Evolutionary conservation across 2,329 filamentous ascomycete genomes (phyloP).

Genomic region (Meredithiella fracta): DNA sequence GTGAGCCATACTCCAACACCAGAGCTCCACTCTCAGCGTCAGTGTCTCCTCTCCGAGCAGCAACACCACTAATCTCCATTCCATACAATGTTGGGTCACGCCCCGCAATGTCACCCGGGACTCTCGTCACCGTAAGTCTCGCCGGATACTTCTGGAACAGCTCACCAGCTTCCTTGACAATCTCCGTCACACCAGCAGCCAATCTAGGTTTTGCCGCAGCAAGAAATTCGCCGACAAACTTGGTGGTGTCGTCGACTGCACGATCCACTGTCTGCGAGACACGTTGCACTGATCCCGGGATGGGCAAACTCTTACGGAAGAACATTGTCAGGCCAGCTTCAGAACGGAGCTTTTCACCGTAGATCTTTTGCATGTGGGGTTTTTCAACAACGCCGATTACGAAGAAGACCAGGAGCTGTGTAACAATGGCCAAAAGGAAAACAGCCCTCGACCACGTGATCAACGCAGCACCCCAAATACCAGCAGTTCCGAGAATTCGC

Average conservation of each 20-base stretch:
- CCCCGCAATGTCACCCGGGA: conserved; percentile 65
- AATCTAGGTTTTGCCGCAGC: conserved; percentile 75
- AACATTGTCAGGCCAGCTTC: conserved; percentile 89
- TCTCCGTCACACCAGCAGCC: conserved; percentile 67
- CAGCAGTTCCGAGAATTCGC: conserved; percentile 78
- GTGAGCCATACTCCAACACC: conserved; percentile 74
- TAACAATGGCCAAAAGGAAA: conserved; percentile 70
- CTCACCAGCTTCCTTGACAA: conserved; percentile 74
- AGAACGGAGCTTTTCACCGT: conserved; percentile 64
- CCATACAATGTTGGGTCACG: conserved; percentile 67
- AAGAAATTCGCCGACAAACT: conserved; percentile 81
- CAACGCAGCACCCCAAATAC: conserved; percentile 86
- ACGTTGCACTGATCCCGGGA: conserved; percentile 49
- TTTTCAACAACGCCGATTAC: conserved; percentile 91
- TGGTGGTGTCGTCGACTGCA: conserved; percentile 69
- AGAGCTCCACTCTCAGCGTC: conserved; percentile 43
- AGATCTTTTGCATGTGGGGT: conserved; percentile 96
- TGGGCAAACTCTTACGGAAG: conserved; percentile 69
- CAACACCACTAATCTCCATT: conserved; percentile 54
- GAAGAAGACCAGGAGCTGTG: conserved; percentile 67
- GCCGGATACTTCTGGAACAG: conserved; percentile 83
- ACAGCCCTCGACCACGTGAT: conserved; percentile 82
- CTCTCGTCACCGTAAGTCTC: conserved; percentile 63
- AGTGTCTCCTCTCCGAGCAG: background rate
- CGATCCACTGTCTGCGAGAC: conserved; percentile 78